Percentiles rank a stretch among this genome's conserved stretches.
phyloP scores from a whole-genome alignment of 352 stramenopile species.

The Globisporangium spinosum region DNA sequence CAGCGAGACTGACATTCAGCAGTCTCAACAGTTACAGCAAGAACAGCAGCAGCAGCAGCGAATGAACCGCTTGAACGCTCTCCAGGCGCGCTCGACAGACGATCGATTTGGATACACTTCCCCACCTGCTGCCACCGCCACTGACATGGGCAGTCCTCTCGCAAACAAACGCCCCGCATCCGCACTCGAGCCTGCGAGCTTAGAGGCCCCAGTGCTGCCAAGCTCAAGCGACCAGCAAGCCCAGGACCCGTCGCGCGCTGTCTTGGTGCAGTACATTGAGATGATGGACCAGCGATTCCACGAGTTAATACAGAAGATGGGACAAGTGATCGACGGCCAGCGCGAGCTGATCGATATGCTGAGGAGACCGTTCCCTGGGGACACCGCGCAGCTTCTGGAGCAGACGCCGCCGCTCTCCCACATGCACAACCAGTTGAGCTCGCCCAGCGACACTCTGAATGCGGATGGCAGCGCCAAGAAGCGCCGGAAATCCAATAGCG shows the following conservation, averaged over 20 bases:
- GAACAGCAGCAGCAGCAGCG: slow-evolving; percentile 1
- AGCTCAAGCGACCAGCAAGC: neutral
- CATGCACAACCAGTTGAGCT: slow-evolving; percentile 9
- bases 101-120: slow-evolving; percentile 8
- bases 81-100: slow-evolving; percentile 1
- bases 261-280: slow-evolving; percentile 53
- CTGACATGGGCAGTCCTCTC: neutral
- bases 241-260: slow-evolving; percentile 30
- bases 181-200: slow-evolving; percentile 21
- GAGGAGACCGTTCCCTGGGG: slow-evolving; percentile 30
- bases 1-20: neutral
- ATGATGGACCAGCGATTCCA: slow-evolving; percentile 71
- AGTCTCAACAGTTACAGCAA: slow-evolving; percentile 1
- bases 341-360: slow-evolving; percentile 62
- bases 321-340: slow-evolving; percentile 72
- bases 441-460: neutral
- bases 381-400: slow-evolving; percentile 18
- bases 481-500: slow-evolving; percentile 27
- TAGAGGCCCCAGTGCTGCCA: neutral
- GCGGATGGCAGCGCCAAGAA: slow-evolving; percentile 24
- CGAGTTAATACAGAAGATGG: slow-evolving; percentile 72
- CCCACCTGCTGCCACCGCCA: neutral
- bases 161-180: slow-evolving; percentile 26
- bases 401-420: slow-evolving; percentile 27
- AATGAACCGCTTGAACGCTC: neutral